phyloP scores from a whole-genome alignment of 192 early-diverging fungal species.

The Podila epigama region DNA sequence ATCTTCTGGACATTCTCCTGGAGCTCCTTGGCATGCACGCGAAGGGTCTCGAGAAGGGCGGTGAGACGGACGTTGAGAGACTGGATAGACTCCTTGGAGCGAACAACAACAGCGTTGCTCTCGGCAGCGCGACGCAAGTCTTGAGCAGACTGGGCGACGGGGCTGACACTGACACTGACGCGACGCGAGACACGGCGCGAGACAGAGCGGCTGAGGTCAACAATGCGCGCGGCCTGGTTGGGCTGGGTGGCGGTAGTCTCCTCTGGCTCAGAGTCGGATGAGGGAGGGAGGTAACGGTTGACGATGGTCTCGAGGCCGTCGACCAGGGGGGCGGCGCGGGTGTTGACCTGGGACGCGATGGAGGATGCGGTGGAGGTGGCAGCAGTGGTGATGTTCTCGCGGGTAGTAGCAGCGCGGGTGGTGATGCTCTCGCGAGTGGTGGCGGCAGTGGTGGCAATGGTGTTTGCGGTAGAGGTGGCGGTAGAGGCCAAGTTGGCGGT shows the following conservation, averaged over 20 bases:
- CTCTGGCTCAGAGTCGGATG: slow-evolving; percentile 12
- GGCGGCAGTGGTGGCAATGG: slow-evolving; percentile 33
- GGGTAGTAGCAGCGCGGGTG: slow-evolving; percentile 2
- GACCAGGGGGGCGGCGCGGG: slow-evolving; percentile 26
- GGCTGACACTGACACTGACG: slow-evolving; percentile 22
- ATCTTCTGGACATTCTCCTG: slow-evolving; percentile 34
- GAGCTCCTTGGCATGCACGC: slow-evolving; percentile 27
- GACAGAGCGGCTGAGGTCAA: slow-evolving; percentile 41
- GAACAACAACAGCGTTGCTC: slow-evolving; percentile 37
- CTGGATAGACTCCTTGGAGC: slow-evolving; percentile 36
- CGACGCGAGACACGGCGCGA: slow-evolving; percentile 32
- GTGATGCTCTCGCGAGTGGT: slow-evolving; percentile 38
- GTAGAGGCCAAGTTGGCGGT: slow-evolving; percentile 47
- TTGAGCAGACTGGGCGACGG: slow-evolving; percentile 29
- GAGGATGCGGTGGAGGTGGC: slow-evolving; percentile 29
- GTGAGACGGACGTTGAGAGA: slow-evolving; percentile 33
- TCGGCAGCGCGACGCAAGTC: slow-evolving; percentile 29
- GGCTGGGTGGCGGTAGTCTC: slow-evolving; percentile 18
- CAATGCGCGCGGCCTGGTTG: slow-evolving; percentile 48
- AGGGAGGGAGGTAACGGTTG: slow-evolving; percentile 31
- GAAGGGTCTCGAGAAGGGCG: slow-evolving; percentile 22
- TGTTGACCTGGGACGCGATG: slow-evolving; percentile 52
- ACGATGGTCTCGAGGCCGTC: slow-evolving; percentile 34
- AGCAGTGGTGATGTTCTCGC: slow-evolving; percentile 19
- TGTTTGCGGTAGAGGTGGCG: slow-evolving; percentile 34